These are phyloP conservation scores for Aegilops bicornis DNA, from an alignment of 176 grass and related monocot genomes.

Conservation along the genomic window DNA sequence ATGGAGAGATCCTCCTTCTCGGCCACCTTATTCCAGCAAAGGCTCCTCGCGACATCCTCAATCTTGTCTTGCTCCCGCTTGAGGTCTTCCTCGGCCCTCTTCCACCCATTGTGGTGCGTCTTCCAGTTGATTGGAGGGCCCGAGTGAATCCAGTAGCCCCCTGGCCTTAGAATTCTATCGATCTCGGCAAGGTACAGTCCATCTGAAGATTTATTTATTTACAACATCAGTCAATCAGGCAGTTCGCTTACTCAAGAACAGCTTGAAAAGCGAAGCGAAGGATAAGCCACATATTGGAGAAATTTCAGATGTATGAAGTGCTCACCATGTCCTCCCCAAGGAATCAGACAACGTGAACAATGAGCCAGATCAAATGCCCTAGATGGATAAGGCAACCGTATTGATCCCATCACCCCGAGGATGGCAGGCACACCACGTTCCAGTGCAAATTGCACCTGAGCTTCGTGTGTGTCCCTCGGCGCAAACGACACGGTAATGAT, in stretches of 20 bases:
- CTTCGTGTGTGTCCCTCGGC: slow-evolving; percentile 92
- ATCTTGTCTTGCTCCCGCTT: slow-evolving; percentile 88
- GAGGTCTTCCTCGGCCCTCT: slow-evolving; percentile 74
- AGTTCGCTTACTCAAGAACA: not conserved
- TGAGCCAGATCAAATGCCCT: slow-evolving; percentile 97
- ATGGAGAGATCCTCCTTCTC: slow-evolving; percentile 82
- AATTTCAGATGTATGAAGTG: slow-evolving; percentile 1
- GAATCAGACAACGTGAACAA: slow-evolving; percentile 89
- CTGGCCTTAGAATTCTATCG: slow-evolving; percentile 87
- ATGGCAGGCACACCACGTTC: slow-evolving; percentile 96
- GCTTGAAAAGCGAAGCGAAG: slow-evolving; percentile 2
- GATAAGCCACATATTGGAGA: not conserved
- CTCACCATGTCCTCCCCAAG: slow-evolving; percentile 75
- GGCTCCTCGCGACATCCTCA: slow-evolving; percentile 65
- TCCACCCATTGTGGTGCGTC: slow-evolving; percentile 74
- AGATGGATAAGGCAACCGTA: slow-evolving; percentile 84
- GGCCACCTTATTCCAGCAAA: slow-evolving; percentile 88
- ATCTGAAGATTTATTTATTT: slow-evolving; percentile 48
- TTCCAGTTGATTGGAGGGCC: slow-evolving; percentile 96
- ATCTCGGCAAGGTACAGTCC: slow-evolving; percentile 86
- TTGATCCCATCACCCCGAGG: slow-evolving; percentile 84
- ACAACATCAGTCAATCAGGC: not conserved
- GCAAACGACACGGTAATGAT: slow-evolving; percentile 90
- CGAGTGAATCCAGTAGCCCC: slow-evolving; percentile 90
- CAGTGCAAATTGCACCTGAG: slow-evolving; percentile 93